These are phyloP conservation scores for Trametes punicea DNA, from an alignment of 768 basidiomycete species.

Conservation along the genomic window DNA sequence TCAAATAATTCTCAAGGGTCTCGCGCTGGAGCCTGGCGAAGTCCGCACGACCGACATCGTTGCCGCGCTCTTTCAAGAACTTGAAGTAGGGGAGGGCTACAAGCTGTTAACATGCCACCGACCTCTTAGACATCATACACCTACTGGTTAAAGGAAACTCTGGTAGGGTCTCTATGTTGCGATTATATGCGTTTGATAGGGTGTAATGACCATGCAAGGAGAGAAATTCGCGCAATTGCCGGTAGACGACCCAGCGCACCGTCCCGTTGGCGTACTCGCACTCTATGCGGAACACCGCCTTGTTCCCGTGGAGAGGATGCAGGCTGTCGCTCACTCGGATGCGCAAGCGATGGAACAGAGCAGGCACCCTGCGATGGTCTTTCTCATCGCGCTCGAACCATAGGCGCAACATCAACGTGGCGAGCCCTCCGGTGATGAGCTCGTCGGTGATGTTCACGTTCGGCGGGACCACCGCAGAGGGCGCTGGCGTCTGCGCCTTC, in stretches of 20 bases:
- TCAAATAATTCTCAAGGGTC: slow-evolving; percentile 81
- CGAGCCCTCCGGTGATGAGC: slow-evolving; percentile 75
- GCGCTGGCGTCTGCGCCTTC: slow-evolving; percentile 34
- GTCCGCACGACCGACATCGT: slow-evolving; percentile 58
- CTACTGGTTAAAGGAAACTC: slow-evolving; percentile 86
- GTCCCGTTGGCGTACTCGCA: slow-evolving; percentile 96
- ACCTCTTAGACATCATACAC: slow-evolving; percentile 12
- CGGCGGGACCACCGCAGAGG: slow-evolving; percentile 48
- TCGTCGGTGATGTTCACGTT: slow-evolving; percentile 79
- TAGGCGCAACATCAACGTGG: slow-evolving; percentile 71
- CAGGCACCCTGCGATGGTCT: slow-evolving; percentile 73
- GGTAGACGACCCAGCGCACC: slow-evolving; percentile 91
- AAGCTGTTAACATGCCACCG: neutral
- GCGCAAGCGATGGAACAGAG: slow-evolving; percentile 74
- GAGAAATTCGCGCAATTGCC: slow-evolving; percentile 88
- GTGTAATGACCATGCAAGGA: slow-evolving; percentile 88
- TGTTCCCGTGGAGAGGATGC: slow-evolving; percentile 71
- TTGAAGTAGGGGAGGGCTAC: slow-evolving; percentile 89
- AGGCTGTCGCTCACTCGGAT: slow-evolving; percentile 85
- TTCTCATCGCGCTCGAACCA: slow-evolving; percentile 90
- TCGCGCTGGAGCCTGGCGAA: slow-evolving; percentile 83
- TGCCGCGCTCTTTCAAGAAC: slow-evolving; percentile 59
- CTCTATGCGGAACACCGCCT: slow-evolving; percentile 86
- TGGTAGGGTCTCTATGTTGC: slow-evolving; percentile 73
- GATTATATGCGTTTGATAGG: slow-evolving; percentile 76